These are phyloP conservation scores for Annulohypoxylon nitens DNA, from an alignment of 495 filamentous ascomycete genomes.

Conservation along the genomic window DNA sequence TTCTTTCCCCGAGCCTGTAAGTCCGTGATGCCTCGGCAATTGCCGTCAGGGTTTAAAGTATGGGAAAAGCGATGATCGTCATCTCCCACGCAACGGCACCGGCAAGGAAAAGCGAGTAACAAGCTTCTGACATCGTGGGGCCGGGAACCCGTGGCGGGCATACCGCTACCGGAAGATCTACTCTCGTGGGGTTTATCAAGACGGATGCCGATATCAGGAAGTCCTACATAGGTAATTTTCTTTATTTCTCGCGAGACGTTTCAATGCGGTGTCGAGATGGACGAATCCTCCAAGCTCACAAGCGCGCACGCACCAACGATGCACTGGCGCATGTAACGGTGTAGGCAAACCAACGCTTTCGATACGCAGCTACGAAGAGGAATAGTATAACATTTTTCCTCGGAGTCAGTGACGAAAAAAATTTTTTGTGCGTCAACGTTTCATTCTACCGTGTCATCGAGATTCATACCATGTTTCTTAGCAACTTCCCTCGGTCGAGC, in stretches of 20 bases:
- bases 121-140: conserved; percentile 40
- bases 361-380: conserved; percentile 22
- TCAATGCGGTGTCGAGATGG: conserved; percentile 19
- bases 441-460: conserved; percentile 29
- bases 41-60: conserved; percentile 32
- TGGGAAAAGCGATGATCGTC: conserved; percentile 41
- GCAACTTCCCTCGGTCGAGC: conserved; percentile 17
- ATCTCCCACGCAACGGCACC: conserved; percentile 40
- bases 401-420: neutral
- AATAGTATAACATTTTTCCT: conserved; percentile 14
- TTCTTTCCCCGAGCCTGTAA: conserved; percentile 1
- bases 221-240: neutral
- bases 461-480: conserved; percentile 3
- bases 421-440: conserved; percentile 11
- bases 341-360: conserved; percentile 6
- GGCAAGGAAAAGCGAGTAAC: conserved; percentile 16
- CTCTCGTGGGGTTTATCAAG: conserved; percentile 43
- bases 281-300: conserved; percentile 7
- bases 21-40: conserved; percentile 33
- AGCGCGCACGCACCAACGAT: conserved; percentile 2
- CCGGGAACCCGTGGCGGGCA: conserved; percentile 34
- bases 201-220: conserved; percentile 30
- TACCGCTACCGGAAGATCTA: conserved; percentile 33
- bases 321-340: conserved; percentile 31
- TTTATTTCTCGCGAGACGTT: conserved; percentile 5